Conservation (phyloP, 257 asterid species). For the Solanum peruvianum region DNA sequence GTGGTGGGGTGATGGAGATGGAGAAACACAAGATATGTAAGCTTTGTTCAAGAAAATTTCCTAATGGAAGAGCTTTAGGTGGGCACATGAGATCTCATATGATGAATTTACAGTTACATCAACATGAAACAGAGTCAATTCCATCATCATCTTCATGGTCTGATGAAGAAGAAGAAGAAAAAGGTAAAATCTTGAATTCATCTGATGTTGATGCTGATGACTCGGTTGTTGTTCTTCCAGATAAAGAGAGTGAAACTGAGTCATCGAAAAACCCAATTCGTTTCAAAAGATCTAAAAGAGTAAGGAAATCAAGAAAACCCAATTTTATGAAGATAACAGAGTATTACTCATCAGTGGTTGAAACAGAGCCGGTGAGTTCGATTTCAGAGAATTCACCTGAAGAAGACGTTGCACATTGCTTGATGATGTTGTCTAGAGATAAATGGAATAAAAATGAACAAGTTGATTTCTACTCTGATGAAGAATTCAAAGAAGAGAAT, state of each 20-base stretch:
- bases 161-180: slow-evolving; percentile 6
- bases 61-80: slow-evolving; percentile 80
- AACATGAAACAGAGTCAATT: slow-evolving; percentile 17
- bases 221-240: slow-evolving; percentile 28
- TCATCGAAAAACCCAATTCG: slow-evolving; percentile 19
- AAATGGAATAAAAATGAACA: slow-evolving; percentile 27
- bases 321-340: slow-evolving; percentile 9
- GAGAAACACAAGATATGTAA: slow-evolving; percentile 62
- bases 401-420: slow-evolving; percentile 66
- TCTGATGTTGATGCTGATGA: background rate
- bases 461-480: background rate
- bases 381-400: slow-evolving; percentile 57
- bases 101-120: slow-evolving; percentile 18
- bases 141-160: slow-evolving; percentile 6
- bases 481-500: background rate
- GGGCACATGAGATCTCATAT: slow-evolving; percentile 95
- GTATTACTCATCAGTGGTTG: slow-evolving; percentile 11
- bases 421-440: slow-evolving; percentile 79
- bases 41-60: slow-evolving; percentile 49
- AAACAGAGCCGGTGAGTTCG: slow-evolving; percentile 48
- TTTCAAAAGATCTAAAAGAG: slow-evolving; percentile 38
- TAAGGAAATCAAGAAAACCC: slow-evolving; percentile 17
- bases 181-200: background rate
- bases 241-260: slow-evolving; percentile 59
- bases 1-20: slow-evolving; percentile 13